These are phyloP conservation scores for Exophiala calicioides DNA, from an alignment of 2,329 filamentous ascomycete species.

Conservation along the genomic window DNA sequence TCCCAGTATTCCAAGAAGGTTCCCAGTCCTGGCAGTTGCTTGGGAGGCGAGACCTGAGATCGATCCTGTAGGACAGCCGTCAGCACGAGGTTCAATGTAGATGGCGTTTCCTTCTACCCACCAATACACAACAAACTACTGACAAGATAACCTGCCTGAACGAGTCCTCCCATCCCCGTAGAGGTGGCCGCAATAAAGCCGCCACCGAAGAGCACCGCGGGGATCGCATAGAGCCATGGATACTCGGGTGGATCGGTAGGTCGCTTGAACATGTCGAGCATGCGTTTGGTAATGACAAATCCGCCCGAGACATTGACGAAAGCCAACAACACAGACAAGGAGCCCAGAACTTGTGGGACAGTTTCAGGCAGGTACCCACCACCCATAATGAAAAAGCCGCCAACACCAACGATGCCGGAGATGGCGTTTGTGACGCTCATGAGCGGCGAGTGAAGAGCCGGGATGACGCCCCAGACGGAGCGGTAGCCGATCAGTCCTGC, in stretches of 20 bases:
- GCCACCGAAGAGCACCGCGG: constrained; percentile 73
- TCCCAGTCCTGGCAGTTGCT: constrained; percentile 78
- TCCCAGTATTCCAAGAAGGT: constrained; percentile 82
- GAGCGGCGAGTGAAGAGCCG: constrained; percentile 80
- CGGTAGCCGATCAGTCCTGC: constrained; percentile 85
- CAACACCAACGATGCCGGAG: constrained; percentile 83
- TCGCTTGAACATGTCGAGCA: constrained; percentile 88
- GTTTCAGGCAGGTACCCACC: constrained; percentile 77
- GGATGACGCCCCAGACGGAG: constrained; percentile 82
- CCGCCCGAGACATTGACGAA: constrained; percentile 88
- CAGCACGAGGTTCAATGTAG: neutral
- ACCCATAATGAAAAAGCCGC: constrained; percentile 84
- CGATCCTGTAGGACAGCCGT: constrained; percentile 46
- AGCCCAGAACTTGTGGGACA: constrained; percentile 75
- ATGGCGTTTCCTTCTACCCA: neutral
- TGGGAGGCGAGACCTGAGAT: constrained; percentile 81
- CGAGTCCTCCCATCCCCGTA: constrained; percentile 78
- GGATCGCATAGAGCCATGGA: constrained; percentile 80
- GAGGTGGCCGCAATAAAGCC: constrained; percentile 78
- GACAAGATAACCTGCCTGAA: constrained; percentile 83
- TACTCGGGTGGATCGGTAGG: constrained; percentile 87
- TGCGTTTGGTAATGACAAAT: constrained; percentile 88
- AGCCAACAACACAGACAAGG: constrained; percentile 76
- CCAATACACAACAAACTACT: constrained; percentile 80
- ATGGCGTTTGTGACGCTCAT: constrained; percentile 96